Conservation (phyloP, 176 grass and related monocot species). For the Ensete ventricosum region DNA sequence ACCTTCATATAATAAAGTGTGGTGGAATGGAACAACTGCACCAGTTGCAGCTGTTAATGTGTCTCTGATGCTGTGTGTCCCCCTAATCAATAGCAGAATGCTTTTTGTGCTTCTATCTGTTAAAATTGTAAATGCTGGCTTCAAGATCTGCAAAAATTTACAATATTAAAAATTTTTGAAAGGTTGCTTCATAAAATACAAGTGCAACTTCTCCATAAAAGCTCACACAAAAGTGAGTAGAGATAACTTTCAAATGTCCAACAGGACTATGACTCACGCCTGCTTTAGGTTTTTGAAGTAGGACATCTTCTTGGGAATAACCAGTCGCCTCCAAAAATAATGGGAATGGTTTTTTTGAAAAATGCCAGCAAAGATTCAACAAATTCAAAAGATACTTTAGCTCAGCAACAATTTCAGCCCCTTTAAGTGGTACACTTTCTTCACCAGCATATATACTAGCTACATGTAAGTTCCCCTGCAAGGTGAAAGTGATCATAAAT, state of each 20-base stretch:
- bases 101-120: constrained; percentile 67
- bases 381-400: constrained; percentile 81
- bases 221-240: constrained; percentile 19
- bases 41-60: constrained; percentile 89
- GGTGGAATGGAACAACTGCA: constrained; percentile 94
- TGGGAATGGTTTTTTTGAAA: constrained; percentile 93
- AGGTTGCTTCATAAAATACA: not conserved
- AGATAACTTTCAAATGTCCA: constrained; percentile 8
- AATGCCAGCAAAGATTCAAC: constrained; percentile 93
- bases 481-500: not conserved
- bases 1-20: constrained; percentile 81
- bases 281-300: constrained; percentile 99
- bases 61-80: constrained; percentile 96
- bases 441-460: constrained; percentile 86
- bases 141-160: constrained; percentile 72
- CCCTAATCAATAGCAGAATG: constrained; percentile 88
- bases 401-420: constrained; percentile 56
- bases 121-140: constrained; percentile 89
- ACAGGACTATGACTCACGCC: constrained; percentile 54
- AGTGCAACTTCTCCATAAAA: constrained; percentile 7
- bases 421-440: constrained; percentile 73
- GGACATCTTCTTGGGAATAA: constrained; percentile 60
- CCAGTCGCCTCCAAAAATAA: constrained; percentile 82
- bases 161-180: not conserved
- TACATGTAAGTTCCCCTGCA: constrained; percentile 84